Evolutionary conservation across 192 early-diverging fungal genomes (phyloP).

Genomic region (Oehlia diaphana): DNA sequence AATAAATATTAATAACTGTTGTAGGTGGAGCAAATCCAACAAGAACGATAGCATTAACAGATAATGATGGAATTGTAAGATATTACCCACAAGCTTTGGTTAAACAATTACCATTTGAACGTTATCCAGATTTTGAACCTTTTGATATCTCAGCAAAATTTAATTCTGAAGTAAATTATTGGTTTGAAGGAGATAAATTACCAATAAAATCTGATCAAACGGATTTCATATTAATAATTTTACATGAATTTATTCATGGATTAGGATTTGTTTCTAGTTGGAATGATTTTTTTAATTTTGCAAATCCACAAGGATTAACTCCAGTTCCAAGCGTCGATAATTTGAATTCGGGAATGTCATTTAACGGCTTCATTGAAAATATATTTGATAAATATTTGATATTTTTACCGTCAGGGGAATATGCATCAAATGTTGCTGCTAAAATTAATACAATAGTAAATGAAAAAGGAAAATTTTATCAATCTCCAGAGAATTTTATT

Average conservation of each 20-base stretch:
- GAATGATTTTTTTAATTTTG: constrained; percentile 29
- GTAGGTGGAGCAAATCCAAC: constrained; percentile 37
- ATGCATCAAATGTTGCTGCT: background rate
- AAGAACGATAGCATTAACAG: constrained; percentile 34
- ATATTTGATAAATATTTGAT: constrained; percentile 21
- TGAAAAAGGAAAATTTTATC: background rate
- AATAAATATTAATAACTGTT: background rate
- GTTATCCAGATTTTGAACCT: constrained; percentile 29
- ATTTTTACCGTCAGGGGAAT: background rate
- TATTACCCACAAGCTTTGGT: constrained; percentile 46
- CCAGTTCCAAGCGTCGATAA: constrained; percentile 30
- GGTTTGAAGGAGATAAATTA: constrained; percentile 29
- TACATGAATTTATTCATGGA: constrained; percentile 46
- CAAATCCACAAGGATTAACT: constrained; percentile 16
- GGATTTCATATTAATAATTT: constrained; percentile 36
- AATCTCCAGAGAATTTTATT: background rate
- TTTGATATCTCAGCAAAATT: constrained; percentile 44
- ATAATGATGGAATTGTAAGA: constrained; percentile 34
- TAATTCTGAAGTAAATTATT: constrained; percentile 36
- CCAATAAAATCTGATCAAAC: constrained; percentile 30
- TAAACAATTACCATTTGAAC: constrained; percentile 36
- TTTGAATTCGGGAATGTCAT: background rate
- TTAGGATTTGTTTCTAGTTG: constrained; percentile 43
- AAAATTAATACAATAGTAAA: background rate
- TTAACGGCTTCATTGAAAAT: constrained; percentile 21